phyloP scores from a whole-genome alignment of 2,329 filamentous ascomycete genomes.

The Ascochyta lentis region DNA sequence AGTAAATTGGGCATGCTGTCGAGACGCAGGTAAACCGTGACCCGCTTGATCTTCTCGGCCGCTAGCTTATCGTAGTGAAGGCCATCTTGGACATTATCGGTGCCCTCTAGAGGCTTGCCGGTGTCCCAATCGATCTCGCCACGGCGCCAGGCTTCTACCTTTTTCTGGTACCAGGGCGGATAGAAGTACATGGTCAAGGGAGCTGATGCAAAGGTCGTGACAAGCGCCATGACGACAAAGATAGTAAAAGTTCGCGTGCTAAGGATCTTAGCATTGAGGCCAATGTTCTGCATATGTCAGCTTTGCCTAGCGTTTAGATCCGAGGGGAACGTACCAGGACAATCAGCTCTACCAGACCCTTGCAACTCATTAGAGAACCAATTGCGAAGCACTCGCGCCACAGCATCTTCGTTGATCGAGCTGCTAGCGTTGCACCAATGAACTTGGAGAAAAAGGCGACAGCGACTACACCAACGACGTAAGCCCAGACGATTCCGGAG shows the following conservation, averaged over 20 bases:
- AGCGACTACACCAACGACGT: slow-evolving; percentile 81
- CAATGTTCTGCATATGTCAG: slow-evolving; percentile 68
- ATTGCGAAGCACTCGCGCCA: slow-evolving; percentile 93
- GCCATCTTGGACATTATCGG: slow-evolving; percentile 50
- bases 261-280: slow-evolving; percentile 81
- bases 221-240: slow-evolving; percentile 90
- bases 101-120: slow-evolving; percentile 54
- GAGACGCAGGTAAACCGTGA: slow-evolving; percentile 82
- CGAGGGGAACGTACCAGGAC: slow-evolving; percentile 71
- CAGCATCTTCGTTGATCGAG: slow-evolving; percentile 75
- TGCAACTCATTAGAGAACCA: slow-evolving; percentile 93
- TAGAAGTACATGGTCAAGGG: slow-evolving; percentile 77
- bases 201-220: slow-evolving; percentile 85
- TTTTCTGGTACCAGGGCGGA: slow-evolving; percentile 77
- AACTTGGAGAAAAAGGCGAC: slow-evolving; percentile 89
- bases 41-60: slow-evolving; percentile 61
- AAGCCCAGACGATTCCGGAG: slow-evolving; percentile 84
- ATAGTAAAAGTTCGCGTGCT: slow-evolving; percentile 86
- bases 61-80: slow-evolving; percentile 59
- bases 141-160: slow-evolving; percentile 75
- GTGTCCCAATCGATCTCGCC: slow-evolving; percentile 90
- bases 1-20: slow-evolving; percentile 85
- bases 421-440: slow-evolving; percentile 79
- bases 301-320: background rate
- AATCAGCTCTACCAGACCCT: slow-evolving; percentile 92